Evolutionary conservation across 2,329 filamentous ascomycete species (phyloP).

Genomic region (Hypoxylon sp.): DNA sequence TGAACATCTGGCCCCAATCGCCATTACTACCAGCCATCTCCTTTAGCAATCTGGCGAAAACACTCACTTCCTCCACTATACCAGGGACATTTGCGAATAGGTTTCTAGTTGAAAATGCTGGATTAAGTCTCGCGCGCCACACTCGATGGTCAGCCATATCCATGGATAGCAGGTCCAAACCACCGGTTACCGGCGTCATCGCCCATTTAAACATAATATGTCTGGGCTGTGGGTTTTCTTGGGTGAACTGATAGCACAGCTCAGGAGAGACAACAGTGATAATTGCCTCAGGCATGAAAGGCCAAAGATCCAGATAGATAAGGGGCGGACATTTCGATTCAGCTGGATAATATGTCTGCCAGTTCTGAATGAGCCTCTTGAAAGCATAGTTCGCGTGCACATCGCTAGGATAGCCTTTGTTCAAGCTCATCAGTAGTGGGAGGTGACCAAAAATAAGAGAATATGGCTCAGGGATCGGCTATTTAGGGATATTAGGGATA

Average conservation of each 20-base stretch:
- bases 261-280: slow-evolving; percentile 43
- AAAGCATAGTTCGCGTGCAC: slow-evolving; percentile 42
- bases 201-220: slow-evolving; percentile 5
- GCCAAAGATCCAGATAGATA: slow-evolving; percentile 50
- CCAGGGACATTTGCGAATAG: slow-evolving; percentile 54
- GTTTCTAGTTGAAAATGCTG: slow-evolving; percentile 56
- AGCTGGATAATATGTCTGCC: slow-evolving; percentile 44
- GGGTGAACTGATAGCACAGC: slow-evolving; percentile 39
- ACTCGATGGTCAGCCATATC: slow-evolving; percentile 53
- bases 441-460: slow-evolving; percentile 49
- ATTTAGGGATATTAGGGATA: no score
- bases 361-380: slow-evolving; percentile 43
- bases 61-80: slow-evolving; percentile 56
- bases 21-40: slow-evolving; percentile 46
- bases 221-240: slow-evolving; percentile 35
- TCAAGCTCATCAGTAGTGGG: slow-evolving; percentile 41
- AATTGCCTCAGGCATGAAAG: slow-evolving; percentile 24
- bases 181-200: slow-evolving; percentile 52
- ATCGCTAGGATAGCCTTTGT: slow-evolving; percentile 43
- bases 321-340: slow-evolving; percentile 43
- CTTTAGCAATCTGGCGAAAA: slow-evolving; percentile 53
- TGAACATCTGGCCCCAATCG: slow-evolving; percentile 52
- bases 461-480: slow-evolving; percentile 30
- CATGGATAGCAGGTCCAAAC: slow-evolving; percentile 52
- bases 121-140: slow-evolving; percentile 53